These are phyloP conservation scores for Hyaloscypha hepaticicola DNA, from an alignment of 495 filamentous ascomycete species.

Conservation along the genomic window DNA sequence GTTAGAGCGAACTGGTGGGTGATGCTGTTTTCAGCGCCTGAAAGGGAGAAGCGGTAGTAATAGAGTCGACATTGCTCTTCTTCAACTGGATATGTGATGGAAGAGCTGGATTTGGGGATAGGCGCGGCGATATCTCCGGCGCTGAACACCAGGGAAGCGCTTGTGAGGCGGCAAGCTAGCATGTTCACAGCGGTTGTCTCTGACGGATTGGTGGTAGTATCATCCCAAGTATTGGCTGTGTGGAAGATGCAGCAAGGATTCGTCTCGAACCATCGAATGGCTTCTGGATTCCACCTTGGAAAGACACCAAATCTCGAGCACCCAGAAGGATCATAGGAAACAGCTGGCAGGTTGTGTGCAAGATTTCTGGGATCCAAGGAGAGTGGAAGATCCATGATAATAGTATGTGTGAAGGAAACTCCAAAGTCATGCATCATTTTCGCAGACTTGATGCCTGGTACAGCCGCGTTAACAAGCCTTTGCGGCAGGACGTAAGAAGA, in stretches of 20 bases:
- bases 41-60: constrained; percentile 57
- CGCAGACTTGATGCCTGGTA: constrained; percentile 56
- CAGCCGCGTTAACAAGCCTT: constrained; percentile 41
- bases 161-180: constrained; percentile 61
- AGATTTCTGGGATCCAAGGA: constrained; percentile 60
- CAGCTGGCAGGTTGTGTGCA: constrained; percentile 47
- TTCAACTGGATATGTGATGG: constrained; percentile 37
- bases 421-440: constrained; percentile 76
- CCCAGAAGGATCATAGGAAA: constrained; percentile 52
- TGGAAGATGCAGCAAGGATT: constrained; percentile 64
- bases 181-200: constrained; percentile 50
- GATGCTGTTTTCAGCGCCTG: constrained; percentile 37
- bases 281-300: constrained; percentile 53
- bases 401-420: constrained; percentile 55
- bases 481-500: constrained; percentile 21
- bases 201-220: constrained; percentile 8
- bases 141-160: constrained; percentile 56
- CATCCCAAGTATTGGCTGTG: constrained; percentile 66
- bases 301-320: constrained; percentile 62
- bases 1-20: constrained; percentile 60
- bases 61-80: constrained; percentile 65
- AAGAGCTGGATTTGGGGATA: constrained; percentile 32
- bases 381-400: constrained; percentile 66
- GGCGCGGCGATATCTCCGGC: constrained; percentile 55
- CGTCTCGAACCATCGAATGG: constrained; percentile 62